phyloP scores from a whole-genome alignment of 106 monocot species.

The Hemerocallis citrina region DNA sequence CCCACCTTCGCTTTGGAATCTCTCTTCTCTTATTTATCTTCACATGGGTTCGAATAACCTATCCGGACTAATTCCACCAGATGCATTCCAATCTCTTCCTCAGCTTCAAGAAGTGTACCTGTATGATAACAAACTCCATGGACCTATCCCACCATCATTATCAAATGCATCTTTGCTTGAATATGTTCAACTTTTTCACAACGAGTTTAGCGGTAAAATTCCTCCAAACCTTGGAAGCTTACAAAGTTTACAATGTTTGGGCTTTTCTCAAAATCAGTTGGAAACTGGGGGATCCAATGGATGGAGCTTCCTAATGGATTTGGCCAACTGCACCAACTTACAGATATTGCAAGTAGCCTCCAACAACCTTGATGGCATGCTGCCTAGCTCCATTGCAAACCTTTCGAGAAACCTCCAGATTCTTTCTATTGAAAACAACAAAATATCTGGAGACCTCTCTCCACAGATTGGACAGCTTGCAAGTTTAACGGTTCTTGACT shows the following conservation, averaged over 20 bases:
- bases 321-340: conserved; percentile 13
- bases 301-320: conserved; percentile 11
- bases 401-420: not conserved
- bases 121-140: conserved; percentile 6
- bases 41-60: not conserved
- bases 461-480: conserved; percentile 2
- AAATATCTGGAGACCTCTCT: conserved; percentile 7
- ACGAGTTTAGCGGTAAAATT: conserved; percentile 8
- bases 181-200: not conserved
- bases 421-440: not conserved
- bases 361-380: conserved; percentile 10
- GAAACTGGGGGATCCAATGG: not conserved
- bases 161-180: conserved; percentile 12
- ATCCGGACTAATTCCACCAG: not conserved
- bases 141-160: conserved; percentile 16
- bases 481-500: conserved; percentile 4
- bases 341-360: not conserved
- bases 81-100: not conserved
- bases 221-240: conserved; percentile 5
- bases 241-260: not conserved
- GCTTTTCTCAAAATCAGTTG: not conserved
- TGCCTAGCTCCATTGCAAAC: conserved; percentile 14
- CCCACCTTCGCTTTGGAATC: conserved; percentile 4
- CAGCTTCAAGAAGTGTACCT: conserved; percentile 5
- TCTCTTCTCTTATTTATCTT: not conserved